These are phyloP conservation scores for Phytophthora syringae DNA, from an alignment of 352 stramenopile species.

Conservation along the genomic window DNA sequence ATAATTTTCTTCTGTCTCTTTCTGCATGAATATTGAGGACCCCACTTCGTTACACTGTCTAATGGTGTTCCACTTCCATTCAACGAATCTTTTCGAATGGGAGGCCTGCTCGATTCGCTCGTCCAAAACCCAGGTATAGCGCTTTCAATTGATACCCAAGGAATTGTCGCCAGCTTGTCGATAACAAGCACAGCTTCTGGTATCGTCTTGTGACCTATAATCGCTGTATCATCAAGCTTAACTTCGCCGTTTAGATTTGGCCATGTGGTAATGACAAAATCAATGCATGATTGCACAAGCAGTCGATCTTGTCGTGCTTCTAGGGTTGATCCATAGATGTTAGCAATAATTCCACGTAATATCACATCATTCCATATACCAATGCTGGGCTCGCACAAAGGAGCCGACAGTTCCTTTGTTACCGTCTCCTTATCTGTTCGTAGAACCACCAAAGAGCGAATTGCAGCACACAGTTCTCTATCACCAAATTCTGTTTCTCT, in stretches of 20 bases:
- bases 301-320: slow-evolving; percentile 19
- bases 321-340: slow-evolving; percentile 40
- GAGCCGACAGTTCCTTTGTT: background rate
- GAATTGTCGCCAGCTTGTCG: slow-evolving; percentile 22
- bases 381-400: background rate
- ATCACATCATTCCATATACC: slow-evolving; percentile 18
- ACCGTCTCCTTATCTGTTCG: slow-evolving; percentile 1
- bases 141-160: slow-evolving; percentile 26
- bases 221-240: background rate
- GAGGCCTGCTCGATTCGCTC: slow-evolving; percentile 20
- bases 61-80: background rate
- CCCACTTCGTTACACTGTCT: slow-evolving; percentile 17
- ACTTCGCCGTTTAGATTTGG: slow-evolving; percentile 1
- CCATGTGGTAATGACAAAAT: slow-evolving; percentile 30
- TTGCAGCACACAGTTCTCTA: slow-evolving; percentile 8
- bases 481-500: slow-evolving; percentile 31
- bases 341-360: slow-evolving; percentile 29
- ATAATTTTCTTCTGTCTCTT: slow-evolving; percentile 4
- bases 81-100: slow-evolving; percentile 6
- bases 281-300: slow-evolving; percentile 38
- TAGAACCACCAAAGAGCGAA: slow-evolving; percentile 15
- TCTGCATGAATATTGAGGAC: slow-evolving; percentile 17
- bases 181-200: slow-evolving; percentile 28
- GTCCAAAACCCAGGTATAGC: slow-evolving; percentile 18
- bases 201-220: slow-evolving; percentile 17